These are phyloP conservation scores for Stropharia rugosoannulata DNA, from an alignment of 768 basidiomycete genomes.

Conservation along the genomic window DNA sequence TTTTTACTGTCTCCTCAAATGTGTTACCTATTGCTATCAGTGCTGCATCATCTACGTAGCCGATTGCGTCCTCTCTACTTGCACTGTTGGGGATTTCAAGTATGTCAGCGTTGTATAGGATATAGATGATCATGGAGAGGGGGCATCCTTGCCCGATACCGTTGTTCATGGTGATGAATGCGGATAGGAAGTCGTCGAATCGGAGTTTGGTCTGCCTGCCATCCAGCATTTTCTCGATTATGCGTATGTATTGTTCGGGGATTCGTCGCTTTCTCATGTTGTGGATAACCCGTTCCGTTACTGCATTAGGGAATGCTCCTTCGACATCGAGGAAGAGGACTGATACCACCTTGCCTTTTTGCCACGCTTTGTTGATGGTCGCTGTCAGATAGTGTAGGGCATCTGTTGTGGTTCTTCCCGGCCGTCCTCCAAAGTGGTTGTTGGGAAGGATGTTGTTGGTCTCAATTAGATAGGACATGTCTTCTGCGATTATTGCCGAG, in stretches of 20 bases:
- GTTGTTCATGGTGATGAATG: conserved; percentile 9
- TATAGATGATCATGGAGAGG: conserved; percentile 20
- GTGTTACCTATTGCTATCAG: too few species aligned
- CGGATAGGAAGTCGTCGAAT: conserved; percentile 18
- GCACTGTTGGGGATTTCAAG: conserved; percentile 13
- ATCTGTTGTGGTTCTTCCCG: conserved; percentile 21
- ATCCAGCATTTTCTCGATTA: conserved; percentile 15
- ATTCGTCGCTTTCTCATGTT: conserved; percentile 26
- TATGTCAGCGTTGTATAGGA: conserved; percentile 24
- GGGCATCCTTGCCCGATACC: conserved; percentile 24
- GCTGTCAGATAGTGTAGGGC: too few species aligned
- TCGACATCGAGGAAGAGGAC: too few species aligned
- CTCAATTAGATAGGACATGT: conserved; percentile 24
- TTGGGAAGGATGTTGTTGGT: conserved; percentile 27
- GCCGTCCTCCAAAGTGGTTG: conserved; percentile 36
- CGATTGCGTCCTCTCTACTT: too few species aligned
- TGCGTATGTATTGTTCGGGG: conserved; percentile 18
- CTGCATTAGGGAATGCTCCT: too few species aligned
- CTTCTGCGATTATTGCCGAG: neutral
- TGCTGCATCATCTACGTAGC: too few species aligned
- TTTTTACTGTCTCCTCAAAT: too few species aligned
- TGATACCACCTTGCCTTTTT: too few species aligned
- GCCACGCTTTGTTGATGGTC: too few species aligned
- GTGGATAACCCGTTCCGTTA: conserved; percentile 18
- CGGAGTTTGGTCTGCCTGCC: conserved; percentile 9